Conservation (phyloP, 495 filamentous ascomycete genomes). For the Daldinia decipiens region DNA sequence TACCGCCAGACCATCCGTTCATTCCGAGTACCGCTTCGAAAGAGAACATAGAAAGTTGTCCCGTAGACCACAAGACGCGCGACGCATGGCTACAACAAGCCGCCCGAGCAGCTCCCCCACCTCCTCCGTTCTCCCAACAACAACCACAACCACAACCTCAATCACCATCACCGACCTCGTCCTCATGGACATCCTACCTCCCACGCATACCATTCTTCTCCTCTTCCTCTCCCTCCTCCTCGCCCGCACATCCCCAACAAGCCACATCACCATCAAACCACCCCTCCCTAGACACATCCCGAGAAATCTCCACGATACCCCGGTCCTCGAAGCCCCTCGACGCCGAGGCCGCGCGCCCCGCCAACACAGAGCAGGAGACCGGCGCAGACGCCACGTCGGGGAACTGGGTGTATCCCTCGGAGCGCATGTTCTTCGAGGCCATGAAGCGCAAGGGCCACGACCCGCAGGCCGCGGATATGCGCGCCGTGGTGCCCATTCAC, state of each 20-base stretch:
- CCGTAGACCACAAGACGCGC: constrained; percentile 87
- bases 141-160: constrained; percentile 5
- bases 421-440: constrained; percentile 94
- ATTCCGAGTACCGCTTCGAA: constrained; percentile 31
- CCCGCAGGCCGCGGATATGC: constrained; percentile 75
- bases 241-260: constrained; percentile 52
- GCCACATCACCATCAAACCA: constrained; percentile 19
- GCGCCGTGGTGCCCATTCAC: constrained; percentile 93
- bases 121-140: constrained; percentile 4
- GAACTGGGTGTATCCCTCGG: constrained; percentile 97
- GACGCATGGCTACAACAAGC: constrained; percentile 77
- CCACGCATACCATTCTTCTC: constrained; percentile 40
- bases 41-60: constrained; percentile 65
- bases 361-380: constrained; percentile 77
- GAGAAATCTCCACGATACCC: constrained; percentile 86
- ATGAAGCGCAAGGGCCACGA: constrained; percentile 83
- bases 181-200: constrained; percentile 55
- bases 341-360: constrained; percentile 61
- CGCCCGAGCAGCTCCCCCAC: constrained; percentile 43
- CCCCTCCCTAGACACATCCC: constrained; percentile 61
- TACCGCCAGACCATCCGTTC: constrained; percentile 45
- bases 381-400: constrained; percentile 71
- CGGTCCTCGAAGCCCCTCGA: constrained; percentile 61
- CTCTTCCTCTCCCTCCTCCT: constrained; percentile 23
- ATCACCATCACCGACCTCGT: constrained; percentile 27